phyloP scores from a whole-genome alignment of 2,329 filamentous ascomycete species.

The Rutstroemia sp. region DNA sequence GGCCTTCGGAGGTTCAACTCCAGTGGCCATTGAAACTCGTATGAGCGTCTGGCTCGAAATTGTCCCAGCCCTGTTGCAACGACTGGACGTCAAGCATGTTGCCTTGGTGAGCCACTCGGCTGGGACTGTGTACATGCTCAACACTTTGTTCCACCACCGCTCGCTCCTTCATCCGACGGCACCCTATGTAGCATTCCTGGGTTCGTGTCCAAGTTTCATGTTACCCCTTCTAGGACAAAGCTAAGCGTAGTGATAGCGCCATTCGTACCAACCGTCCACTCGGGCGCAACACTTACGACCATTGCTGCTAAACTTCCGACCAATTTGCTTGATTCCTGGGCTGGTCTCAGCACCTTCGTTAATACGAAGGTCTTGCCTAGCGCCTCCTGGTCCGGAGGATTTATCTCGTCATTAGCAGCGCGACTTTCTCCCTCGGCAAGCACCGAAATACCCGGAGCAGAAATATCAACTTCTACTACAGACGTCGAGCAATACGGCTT shows the following conservation, averaged over 20 bases:
- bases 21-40: conserved; percentile 31
- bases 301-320: conserved; percentile 18
- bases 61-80: conserved; percentile 32
- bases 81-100: conserved; percentile 31
- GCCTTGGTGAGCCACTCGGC: conserved; percentile 34
- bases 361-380: conserved; percentile 27
- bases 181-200: conserved; percentile 30
- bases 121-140: conserved; percentile 37
- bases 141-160: conserved; percentile 32
- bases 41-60: conserved; percentile 35
- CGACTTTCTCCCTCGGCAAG: conserved; percentile 8
- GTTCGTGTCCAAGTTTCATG: conserved; percentile 30
- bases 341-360: conserved; percentile 28
- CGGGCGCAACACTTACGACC: no score
- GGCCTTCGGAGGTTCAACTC: conserved; percentile 37
- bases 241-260: no score
- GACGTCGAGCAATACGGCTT: conserved; percentile 16
- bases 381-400: conserved; percentile 12
- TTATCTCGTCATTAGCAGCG: conserved; percentile 3
- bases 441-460: conserved; percentile 3
- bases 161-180: conserved; percentile 24
- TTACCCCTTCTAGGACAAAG: conserved; percentile 7
- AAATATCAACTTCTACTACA: not conserved
- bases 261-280: no score
- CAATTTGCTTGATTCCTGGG: conserved; percentile 27